Conservation (phyloP, 1,284 basidiomycete genomes). For the Malassezia furfur region DNA sequence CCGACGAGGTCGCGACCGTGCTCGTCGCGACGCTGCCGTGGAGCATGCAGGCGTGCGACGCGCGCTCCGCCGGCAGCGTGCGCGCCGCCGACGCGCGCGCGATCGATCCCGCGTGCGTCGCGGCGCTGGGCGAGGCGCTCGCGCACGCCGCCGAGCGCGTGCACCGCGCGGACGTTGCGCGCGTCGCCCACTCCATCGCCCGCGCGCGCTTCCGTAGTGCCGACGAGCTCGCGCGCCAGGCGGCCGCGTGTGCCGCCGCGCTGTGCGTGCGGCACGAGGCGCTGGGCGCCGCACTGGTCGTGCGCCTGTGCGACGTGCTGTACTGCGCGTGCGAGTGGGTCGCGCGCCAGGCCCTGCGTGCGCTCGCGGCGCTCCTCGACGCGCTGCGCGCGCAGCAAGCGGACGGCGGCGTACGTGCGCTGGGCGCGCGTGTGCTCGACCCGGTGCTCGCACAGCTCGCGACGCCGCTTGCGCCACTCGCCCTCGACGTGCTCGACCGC, state of each 20-base stretch:
- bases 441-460: constrained; percentile 75
- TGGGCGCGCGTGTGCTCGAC: constrained; percentile 79
- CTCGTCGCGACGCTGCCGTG: constrained; percentile 78
- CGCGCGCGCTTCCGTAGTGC: constrained; percentile 79
- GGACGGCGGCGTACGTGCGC: constrained; percentile 54
- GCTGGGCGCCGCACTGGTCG: constrained; percentile 52
- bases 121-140: constrained; percentile 4
- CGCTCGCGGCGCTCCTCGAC: constrained; percentile 78
- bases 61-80: constrained; percentile 7
- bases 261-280: not conserved
- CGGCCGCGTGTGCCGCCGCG: constrained; percentile 61
- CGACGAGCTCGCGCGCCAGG: constrained; percentile 87
- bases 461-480: constrained; percentile 71
- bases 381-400: constrained; percentile 6
- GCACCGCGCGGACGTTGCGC: constrained; percentile 62
- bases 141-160: constrained; percentile 66
- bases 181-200: constrained; percentile 79
- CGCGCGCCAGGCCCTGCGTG: constrained; percentile 69
- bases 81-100: not conserved
- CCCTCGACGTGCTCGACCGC: constrained; percentile 82
- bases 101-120: not conserved
- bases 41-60: constrained; percentile 70
- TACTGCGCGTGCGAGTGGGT: constrained; percentile 82
- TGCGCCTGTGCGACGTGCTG: constrained; percentile 71
- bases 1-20: constrained; percentile 39